Percentiles rank a stretch among this genome's conserved stretches.
These are phyloP conservation scores for Scedosporium apiospermum DNA, from an alignment of 2,329 filamentous ascomycete species.

Conservation along the genomic window DNA sequence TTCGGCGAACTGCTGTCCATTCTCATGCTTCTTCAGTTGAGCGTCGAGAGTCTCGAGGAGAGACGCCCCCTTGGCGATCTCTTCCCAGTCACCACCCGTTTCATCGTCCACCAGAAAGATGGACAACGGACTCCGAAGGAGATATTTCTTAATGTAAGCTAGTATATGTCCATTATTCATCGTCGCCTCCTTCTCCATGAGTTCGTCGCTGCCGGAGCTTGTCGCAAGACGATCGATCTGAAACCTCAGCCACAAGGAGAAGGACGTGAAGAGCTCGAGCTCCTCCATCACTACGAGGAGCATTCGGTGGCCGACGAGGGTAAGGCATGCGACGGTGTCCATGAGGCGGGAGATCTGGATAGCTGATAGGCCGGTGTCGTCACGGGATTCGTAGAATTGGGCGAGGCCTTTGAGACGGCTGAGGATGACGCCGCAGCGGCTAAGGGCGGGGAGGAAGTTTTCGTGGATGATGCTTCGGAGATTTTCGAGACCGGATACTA, in stretches of 20 bases:
- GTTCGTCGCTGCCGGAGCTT: conserved; percentile 56
- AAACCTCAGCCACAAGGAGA: conserved; percentile 75
- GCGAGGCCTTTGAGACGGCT: conserved; percentile 78
- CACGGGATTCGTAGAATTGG: conserved; percentile 60
- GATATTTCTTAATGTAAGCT: conserved; percentile 64
- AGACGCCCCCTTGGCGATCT: not conserved
- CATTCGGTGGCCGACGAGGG: conserved; percentile 64
- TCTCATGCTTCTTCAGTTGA: conserved; percentile 37
- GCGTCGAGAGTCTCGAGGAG: conserved; percentile 25
- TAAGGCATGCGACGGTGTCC: conserved; percentile 67
- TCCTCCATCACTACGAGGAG: conserved; percentile 66
- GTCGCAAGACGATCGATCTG: conserved; percentile 67
- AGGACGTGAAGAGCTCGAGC: conserved; percentile 64
- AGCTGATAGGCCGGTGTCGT: conserved; percentile 57
- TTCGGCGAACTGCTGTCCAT: conserved; percentile 34
- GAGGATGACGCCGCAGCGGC: conserved; percentile 72
- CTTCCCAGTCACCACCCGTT: not conserved
- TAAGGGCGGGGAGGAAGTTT: conserved; percentile 79
- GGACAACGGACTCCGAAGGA: conserved; percentile 56
- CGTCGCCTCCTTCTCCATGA: conserved; percentile 65
- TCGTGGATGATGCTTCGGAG: conserved; percentile 73
- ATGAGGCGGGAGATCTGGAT: conserved; percentile 54
- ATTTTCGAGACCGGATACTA: conserved; percentile 66
- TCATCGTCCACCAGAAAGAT: conserved; percentile 42
- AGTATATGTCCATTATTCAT: conserved; percentile 66